phyloP scores from a whole-genome alignment of 2,329 filamentous ascomycete genomes.

The Dryadomyces quercivorus region DNA sequence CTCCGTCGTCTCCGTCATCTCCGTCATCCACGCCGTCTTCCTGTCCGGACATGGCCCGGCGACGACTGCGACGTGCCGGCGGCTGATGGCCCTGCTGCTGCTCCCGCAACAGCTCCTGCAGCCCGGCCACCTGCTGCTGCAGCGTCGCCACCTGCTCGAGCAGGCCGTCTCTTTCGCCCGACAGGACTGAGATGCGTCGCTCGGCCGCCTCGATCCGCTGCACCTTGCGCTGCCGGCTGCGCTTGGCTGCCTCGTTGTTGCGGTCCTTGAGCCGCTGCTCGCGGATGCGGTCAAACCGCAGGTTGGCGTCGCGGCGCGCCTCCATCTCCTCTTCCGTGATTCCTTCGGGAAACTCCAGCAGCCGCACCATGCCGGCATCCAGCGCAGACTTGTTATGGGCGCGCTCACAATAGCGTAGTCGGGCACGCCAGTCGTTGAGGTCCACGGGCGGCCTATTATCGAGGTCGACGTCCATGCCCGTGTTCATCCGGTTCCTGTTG shows the following conservation, averaged over 20 bases:
- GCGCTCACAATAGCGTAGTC: conserved; percentile 12
- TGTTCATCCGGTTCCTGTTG: background rate
- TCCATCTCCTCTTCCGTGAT: conserved; percentile 5
- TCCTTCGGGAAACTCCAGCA: conserved; percentile 11
- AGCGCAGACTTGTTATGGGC: conserved; percentile 8
- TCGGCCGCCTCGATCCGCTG: conserved; percentile 11
- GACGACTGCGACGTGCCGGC: no score
- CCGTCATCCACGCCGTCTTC: background rate
- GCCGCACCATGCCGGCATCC: conserved; percentile 10
- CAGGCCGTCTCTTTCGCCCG: background rate
- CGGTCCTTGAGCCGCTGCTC: conserved; percentile 13
- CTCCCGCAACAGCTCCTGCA: background rate
- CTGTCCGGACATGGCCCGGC: no score
- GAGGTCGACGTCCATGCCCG: background rate
- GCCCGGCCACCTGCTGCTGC: background rate
- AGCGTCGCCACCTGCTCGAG: background rate
- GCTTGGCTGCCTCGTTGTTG: conserved; percentile 15
- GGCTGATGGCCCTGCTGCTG: background rate
- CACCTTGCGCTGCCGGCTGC: conserved; percentile 13
- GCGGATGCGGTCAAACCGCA: conserved; percentile 12
- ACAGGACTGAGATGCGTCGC: conserved; percentile 4
- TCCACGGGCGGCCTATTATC: background rate
- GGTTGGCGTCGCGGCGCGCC: conserved; percentile 11
- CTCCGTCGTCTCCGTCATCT: background rate
- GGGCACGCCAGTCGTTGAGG: conserved; percentile 10